Evolutionary conservation across 2,329 filamentous ascomycete genomes (phyloP), one percentile per base, ranked within the genome.

Genomic region (Ploettnerulaceae sp.): DNA sequence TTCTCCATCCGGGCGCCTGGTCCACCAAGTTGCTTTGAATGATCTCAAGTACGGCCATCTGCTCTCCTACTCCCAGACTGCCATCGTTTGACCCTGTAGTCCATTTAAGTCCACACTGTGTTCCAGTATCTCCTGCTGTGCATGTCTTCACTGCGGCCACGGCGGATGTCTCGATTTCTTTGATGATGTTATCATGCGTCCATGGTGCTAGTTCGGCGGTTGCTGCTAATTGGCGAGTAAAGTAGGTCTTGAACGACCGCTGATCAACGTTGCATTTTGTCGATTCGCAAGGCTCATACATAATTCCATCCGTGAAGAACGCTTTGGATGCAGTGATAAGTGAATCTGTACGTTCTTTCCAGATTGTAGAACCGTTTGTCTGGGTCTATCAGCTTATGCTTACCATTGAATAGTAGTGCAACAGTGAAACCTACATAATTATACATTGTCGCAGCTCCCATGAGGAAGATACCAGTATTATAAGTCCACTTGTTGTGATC

Each of bases 31-130:
- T 62, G 26, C 67, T 69, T 46, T 69, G 63, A 41, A 80, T 74
- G 7, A 84, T 71, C 54, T 86, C 81, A 62, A 86, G 67, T 4
- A 76, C 81, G 1, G 78, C 72, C 82, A 87, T 86, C 64, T 86
- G 82, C 63, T 86, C 81, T 3, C 83, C 83, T 1, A 86, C 75
- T 3, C 82, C 82, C 1, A 71, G 72, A 7, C 70, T 71, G 17
- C 77, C 76, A 60, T 86, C 81, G n/a, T 66, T 66, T 5, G 61
- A 67, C 1, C 44, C 52, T 42, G 74, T 71, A 26, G 73, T 74
- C 79, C 81, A 84, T 48, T 73, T 74, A 38, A 81, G 61, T 5
- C 81, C 79, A 56, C 80, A 84, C 70, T 79, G 73, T 20, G 71
- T 73, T 3, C 73, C 70, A 51, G 78, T 79, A 20, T 58, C 53